Evolutionary conservation across 306 rosid species (phyloP).

Genomic region (Quercus dentata): DNA sequence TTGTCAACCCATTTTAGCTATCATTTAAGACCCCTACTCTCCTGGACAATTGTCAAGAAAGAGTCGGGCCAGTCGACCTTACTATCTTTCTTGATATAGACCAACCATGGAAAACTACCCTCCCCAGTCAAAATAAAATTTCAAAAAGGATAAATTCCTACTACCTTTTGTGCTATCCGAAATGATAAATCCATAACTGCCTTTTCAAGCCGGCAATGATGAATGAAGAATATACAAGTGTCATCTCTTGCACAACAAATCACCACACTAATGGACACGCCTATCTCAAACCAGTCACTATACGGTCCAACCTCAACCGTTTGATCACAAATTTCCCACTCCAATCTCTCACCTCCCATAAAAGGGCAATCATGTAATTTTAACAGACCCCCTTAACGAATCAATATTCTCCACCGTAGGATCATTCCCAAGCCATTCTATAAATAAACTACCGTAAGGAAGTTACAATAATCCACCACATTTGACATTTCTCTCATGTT

Average conservation of each 20-base stretch:
- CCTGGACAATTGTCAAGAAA: too few relatives aligned
- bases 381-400: neutral
- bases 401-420: neutral
- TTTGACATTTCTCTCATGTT: conserved; percentile 1
- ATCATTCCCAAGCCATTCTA: conserved; percentile 11
- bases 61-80: too few relatives aligned
- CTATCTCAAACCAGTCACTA: neutral
- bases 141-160: neutral
- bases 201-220: conserved; percentile 29
- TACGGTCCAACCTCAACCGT: conserved; percentile 22
- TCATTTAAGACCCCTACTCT: too few relatives aligned
- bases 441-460: conserved; percentile 29
- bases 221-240: conserved; percentile 21
- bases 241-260: conserved; percentile 8
- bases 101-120: too few relatives aligned
- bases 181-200: neutral
- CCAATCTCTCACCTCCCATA: neutral
- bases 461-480: conserved; percentile 3
- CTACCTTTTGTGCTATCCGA: neutral
- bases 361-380: neutral
- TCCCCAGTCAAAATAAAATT: too few relatives aligned
- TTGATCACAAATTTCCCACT: neutral
- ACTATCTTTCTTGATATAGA: too few relatives aligned
- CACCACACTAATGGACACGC: neutral
- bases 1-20: too few relatives aligned